Percentiles rank a stretch among this genome's conserved stretches.
Conservation (phyloP, 345 rosid genomes). For the Carallia pectinifolia region DNA sequence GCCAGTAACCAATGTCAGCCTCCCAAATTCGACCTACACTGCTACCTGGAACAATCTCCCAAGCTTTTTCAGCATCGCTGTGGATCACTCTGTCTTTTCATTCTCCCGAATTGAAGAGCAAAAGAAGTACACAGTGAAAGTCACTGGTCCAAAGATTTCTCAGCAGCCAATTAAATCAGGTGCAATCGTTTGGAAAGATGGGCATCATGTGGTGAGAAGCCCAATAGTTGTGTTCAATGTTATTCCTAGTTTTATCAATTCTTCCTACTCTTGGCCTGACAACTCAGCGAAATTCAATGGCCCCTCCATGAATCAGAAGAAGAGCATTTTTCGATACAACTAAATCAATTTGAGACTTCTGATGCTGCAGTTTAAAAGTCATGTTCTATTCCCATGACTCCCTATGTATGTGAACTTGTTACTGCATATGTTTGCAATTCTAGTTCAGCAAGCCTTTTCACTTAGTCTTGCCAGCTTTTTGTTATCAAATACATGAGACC, state of each 20-base stretch:
- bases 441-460: no score
- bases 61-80: slow-evolving; percentile 10
- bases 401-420: no score
- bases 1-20: slow-evolving; percentile 51
- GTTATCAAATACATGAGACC: no score
- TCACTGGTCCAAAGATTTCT: slow-evolving; percentile 22
- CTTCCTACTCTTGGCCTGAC: neutral
- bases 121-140: slow-evolving; percentile 26
- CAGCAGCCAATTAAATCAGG: slow-evolving; percentile 37
- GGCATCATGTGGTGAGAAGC: slow-evolving; percentile 32
- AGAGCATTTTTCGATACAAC: slow-evolving; percentile 24
- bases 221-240: slow-evolving; percentile 30
- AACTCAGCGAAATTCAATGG: slow-evolving; percentile 5
- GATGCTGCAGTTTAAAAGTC: no score
- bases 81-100: slow-evolving; percentile 29
- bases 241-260: slow-evolving; percentile 11
- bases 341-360: neutral
- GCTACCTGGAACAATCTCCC: slow-evolving; percentile 11
- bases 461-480: neutral
- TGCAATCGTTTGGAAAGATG: slow-evolving; percentile 39
- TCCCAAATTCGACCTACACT: slow-evolving; percentile 35
- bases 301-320: slow-evolving; percentile 20
- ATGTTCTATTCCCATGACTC: neutral
- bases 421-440: no score
- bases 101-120: slow-evolving; percentile 31